Base-by-base conservation (phyloP, 495 filamentous ascomycete genomes). In the Rusavskia elegans region DNA sequence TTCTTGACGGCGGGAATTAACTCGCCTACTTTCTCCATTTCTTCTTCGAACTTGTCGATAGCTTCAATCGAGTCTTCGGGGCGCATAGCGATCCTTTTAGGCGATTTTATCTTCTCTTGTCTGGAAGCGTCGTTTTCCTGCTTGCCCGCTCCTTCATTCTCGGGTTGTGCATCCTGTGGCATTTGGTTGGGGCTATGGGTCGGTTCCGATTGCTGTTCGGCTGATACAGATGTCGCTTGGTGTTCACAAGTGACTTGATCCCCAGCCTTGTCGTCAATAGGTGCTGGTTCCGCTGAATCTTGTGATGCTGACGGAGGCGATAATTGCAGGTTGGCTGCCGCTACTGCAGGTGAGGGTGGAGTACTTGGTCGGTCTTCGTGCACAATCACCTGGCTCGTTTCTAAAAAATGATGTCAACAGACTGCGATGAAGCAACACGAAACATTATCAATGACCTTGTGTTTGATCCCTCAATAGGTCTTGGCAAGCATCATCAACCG, bases 11-110 rank as follows among this genome's bases (percentile, higher is more conserved):
- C 53, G n/a, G 61, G 61, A 8, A 63, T 49, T 7, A 48, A 25
- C n/a, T 55, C 68, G 39, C 69, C 66, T 44, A 80, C 66, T 36
- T 73, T 66, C 55, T 83, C 81, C 9, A 83, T 66, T 40, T 80
- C 73, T 32, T 86, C 82, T 56, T 87, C 81, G 32, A 86, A 72
- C 48, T 72, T 72, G 61, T 86, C 83, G 17, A 85, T 69, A 40
- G 76, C 80, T 59, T 82, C 77, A 23, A 85, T 72, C 27, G 81
- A 81, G 55, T 85, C 80, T 62, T 82, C 79, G 42, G 83, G 81
- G n/a, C 76, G 74, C 27, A 72, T 23, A 7, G 44, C 6, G 9
- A 29, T 4, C 16, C 23, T 46, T 27, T 14, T 7, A n/a, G 44
- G 44, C 44, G 20, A 23, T 29, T 23, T 29, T 19, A 20, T 23